A percentile compares a stretch with the other conserved stretches of the same genome.
Evolutionary conservation across 208 protist genomes (phyloP).

Genomic region (Zelonia costaricensis): DNA sequence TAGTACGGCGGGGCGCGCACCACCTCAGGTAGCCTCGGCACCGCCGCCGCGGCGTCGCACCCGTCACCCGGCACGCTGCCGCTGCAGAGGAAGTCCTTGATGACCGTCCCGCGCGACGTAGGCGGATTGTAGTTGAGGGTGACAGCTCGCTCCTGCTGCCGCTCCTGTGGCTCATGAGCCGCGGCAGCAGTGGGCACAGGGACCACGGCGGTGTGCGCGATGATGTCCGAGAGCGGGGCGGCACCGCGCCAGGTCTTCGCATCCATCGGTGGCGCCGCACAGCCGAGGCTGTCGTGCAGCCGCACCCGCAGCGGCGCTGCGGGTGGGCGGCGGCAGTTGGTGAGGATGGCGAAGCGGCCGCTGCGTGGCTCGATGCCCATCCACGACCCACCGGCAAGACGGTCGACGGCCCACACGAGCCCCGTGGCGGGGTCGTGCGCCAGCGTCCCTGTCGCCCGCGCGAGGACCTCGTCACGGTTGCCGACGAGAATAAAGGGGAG

Average conservation of each 20-base stretch:
- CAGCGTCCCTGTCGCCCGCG: constrained; percentile 38
- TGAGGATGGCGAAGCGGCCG: constrained; percentile 60
- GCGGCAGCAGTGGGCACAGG: constrained; percentile 2
- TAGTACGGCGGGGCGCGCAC: constrained; percentile 40
- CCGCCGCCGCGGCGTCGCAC: background rate
- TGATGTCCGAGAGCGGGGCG: constrained; percentile 43
- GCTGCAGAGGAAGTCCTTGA: constrained; percentile 38
- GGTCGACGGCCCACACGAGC: constrained; percentile 50
- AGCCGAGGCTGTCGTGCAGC: background rate
- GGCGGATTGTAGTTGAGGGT: constrained; percentile 21
- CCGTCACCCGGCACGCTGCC: constrained; percentile 24
- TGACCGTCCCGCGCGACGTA: constrained; percentile 43
- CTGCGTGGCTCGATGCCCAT: constrained; percentile 50
- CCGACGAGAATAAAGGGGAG: constrained; percentile 61
- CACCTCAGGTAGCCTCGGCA: background rate
- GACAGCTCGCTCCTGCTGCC: too few relatives aligned
- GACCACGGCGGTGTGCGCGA: constrained; percentile 33
- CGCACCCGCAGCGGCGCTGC: constrained; percentile 39
- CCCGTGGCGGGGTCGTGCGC: constrained; percentile 29
- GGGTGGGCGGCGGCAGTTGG: constrained; percentile 49
- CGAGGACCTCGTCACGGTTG: constrained; percentile 63
- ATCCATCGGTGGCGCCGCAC: background rate
- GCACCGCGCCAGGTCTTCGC: constrained; percentile 34
- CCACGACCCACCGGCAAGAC: constrained; percentile 64
- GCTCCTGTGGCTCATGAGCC: background rate